Base-by-base conservation (phyloP, 305 asterid species). In the Rubia occidens region DNA sequence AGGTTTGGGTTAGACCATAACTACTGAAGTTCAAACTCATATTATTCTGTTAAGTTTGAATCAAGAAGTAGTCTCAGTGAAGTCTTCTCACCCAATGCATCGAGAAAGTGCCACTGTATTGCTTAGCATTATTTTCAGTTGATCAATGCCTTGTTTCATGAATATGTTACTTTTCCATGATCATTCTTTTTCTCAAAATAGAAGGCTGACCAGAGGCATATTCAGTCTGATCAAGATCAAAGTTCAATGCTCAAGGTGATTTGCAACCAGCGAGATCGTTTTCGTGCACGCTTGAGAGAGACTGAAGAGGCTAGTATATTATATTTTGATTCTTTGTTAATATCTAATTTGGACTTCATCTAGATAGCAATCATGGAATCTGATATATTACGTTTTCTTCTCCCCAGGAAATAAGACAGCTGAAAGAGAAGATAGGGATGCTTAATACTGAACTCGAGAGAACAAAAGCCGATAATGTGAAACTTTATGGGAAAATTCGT, bases 231-330 rank as follows among this genome's bases (percentile, higher is more conserved):
- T 77, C 87, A 84, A 78, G 99, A 95, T 85, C 99, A 95, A 74
- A 91, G 85, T 82, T 95, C 99, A 61, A 95, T 95, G 99, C 95
- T 95, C 75, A 91, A 89, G 82, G 99, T 95, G 87, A 95, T 95
- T 61, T 95, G 99, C 95, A 91, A 85, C 82, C 99, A 95, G 79
- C 89, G 99, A 44, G 99, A 95, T 78, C 91, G 99, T 66, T 95
- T 95, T 68, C 87, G 99, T 71, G 82, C 96, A 66, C 97, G 99
- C 67, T 77, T 95, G 81, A 90, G 85, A 69, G 97, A 95, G 90
- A 89, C 97, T 66, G 99, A 95, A 84, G 99, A 95, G 99, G 99
- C 91, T 58, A 68, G 51, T 45, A 10, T 47, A 51, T 65, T 42
- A 11, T 32, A 51, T 55, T 54, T 40, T 6, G 42, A 44, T 59